Conservation (phyloP, 768 basidiomycete species). For the Boletus rex-veris region DNA sequence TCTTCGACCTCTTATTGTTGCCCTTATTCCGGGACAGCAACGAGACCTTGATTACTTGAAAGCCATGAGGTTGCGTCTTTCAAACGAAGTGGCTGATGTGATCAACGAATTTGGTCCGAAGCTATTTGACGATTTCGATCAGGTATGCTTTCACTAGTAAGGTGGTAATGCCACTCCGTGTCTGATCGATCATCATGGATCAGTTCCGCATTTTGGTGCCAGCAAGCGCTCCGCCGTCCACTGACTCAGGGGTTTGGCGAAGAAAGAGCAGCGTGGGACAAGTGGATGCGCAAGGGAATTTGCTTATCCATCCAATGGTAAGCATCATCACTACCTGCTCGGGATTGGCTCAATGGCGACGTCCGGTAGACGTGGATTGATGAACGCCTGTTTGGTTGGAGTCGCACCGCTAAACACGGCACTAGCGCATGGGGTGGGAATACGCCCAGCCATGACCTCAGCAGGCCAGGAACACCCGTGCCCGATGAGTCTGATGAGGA, state of each 20-base stretch:
- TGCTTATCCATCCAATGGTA: conserved; percentile 85
- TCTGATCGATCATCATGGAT: conserved; percentile 1
- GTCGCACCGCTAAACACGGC: conserved; percentile 69
- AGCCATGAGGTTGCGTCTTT: conserved; percentile 64
- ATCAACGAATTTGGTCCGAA: conserved; percentile 89
- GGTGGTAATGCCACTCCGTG: neutral
- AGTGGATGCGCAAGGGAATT: conserved; percentile 80
- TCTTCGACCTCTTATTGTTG: conserved; percentile 82
- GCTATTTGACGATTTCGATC: conserved; percentile 82
- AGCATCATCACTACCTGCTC: conserved; percentile 10
- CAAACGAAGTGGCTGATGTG: conserved; percentile 79
- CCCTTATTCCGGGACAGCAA: conserved; percentile 86
- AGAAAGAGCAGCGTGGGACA: conserved; percentile 78
- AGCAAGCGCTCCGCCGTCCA: conserved; percentile 78
- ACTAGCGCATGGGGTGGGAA: conserved; percentile 82
- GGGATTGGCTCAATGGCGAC: neutral
- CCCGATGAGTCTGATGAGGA: conserved; percentile 84
- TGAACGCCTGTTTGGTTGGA: conserved; percentile 92
- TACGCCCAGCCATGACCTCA: conserved; percentile 53
- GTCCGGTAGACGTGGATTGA: conserved; percentile 76
- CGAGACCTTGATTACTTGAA: conserved; percentile 74
- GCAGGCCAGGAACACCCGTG: conserved; percentile 65
- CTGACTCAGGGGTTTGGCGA: conserved; percentile 70
- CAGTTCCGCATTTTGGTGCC: conserved; percentile 81
- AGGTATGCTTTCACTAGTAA: conserved; percentile 43